Base-by-base conservation (phyloP, 768 basidiomycete genomes). In the Tylopilus sp. region DNA sequence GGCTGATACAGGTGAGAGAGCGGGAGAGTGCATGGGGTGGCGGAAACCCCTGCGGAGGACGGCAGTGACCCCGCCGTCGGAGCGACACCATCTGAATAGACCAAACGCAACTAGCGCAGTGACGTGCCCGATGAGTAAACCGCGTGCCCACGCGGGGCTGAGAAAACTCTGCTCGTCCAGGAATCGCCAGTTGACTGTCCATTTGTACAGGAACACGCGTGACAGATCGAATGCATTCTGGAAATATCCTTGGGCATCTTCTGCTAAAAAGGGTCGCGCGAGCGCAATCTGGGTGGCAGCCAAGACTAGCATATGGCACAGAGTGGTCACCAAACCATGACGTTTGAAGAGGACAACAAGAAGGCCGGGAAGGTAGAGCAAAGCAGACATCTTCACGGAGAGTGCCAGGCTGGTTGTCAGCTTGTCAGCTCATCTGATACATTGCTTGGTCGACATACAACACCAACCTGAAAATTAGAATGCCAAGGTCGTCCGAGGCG, bases 161-260 rank as follows among this genome's bases (percentile, higher is more conserved):
- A 91, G 70, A 71, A 98, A 98, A 6, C 73, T 74, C n/a, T 79
- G 73, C 65, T 94, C 89, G 23, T 78, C 73, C 3, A 99, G 56
- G 62, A 95, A 87, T 40, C 93, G 81, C 97, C 97, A 99, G 65
- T 98, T 99, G 50, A 98, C 94, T 0, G 95, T 98, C 95, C 95
- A 99, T 65, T 90, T 85, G 69, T 89, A 97, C 26, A 97, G 70
- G 71, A 99, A 99, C 8, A 85, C 78, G 13, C 97, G 85, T 4
- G 83, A 83, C 50, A 99, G 75, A 63, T 98, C 85, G 65, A 95
- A 99, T 2, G 97, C 88, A 18, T 79, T 78, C 21, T 70, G 73
- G 36, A 91, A 59, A 68, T 99, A 99, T 20, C 81, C 76, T 63
- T 71, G 61, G 4, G 78, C 71, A 54, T 86, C 74, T 49, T 78